A percentile compares a stretch with the other conserved stretches of the same genome.
phyloP scores from a whole-genome alignment of 202 grass and related monocot species.

The Zoysia matrella region DNA sequence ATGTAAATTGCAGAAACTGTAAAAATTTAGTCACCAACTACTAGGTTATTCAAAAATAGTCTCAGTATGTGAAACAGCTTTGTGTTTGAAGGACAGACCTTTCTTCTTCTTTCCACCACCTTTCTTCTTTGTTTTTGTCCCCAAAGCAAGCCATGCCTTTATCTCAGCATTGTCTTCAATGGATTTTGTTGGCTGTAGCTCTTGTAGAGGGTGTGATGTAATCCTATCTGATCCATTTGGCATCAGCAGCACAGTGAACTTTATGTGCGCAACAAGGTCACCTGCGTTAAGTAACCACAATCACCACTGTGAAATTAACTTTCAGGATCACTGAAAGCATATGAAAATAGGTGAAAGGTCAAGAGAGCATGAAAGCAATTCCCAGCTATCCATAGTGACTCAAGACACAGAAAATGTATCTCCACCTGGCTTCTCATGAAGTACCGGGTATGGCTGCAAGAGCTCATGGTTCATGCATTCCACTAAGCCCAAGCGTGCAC shows the following conservation, averaged over 20 bases:
- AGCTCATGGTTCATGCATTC: too few relatives aligned
- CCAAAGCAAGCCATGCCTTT: slow-evolving; percentile 76
- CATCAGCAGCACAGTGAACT: too few relatives aligned
- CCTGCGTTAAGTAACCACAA: slow-evolving; percentile 21
- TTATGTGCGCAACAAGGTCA: too few relatives aligned
- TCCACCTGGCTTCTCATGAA: slow-evolving; percentile 95
- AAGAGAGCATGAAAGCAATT: slow-evolving; percentile 4
- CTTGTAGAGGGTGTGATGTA: too few relatives aligned
- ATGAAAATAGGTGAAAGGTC: neutral
- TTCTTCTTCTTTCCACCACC: slow-evolving; percentile 98
- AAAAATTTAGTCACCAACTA: too few relatives aligned
- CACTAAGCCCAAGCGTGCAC: slow-evolving; percentile 52
- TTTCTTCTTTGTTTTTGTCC: slow-evolving; percentile 97
- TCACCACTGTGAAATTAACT: neutral
- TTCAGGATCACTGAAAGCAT: neutral
- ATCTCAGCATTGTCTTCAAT: too few relatives aligned
- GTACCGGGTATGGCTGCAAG: neutral
- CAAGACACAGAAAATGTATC: neutral
- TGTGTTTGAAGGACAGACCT: slow-evolving; percentile 41
- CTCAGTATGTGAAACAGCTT: neutral
- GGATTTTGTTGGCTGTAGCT: too few relatives aligned
- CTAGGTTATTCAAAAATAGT: neutral
- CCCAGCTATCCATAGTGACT: neutral
- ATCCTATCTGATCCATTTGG: too few relatives aligned
- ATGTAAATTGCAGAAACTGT: neutral